These are phyloP conservation scores for Diaporthe velutina DNA, from an alignment of 2,329 filamentous ascomycete species.

Conservation along the genomic window DNA sequence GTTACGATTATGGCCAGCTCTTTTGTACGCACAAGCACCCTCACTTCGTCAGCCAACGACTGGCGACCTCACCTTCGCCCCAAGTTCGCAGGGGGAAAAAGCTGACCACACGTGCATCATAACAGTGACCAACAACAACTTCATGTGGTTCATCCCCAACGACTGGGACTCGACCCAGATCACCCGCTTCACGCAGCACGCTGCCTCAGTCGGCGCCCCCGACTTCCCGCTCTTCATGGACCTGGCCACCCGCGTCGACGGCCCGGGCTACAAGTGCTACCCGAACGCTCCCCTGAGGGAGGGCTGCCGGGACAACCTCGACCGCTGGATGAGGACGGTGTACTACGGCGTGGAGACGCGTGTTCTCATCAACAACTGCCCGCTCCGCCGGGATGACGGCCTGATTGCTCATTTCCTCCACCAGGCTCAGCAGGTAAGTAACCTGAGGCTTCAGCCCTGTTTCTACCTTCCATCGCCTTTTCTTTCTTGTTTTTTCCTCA, in stretches of 20 bases:
- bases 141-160: not conserved
- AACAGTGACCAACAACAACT: constrained; percentile 15
- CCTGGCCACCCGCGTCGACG: not conserved
- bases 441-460: too few species aligned
- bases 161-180: not conserved
- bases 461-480: too few species aligned
- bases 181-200: constrained; percentile 16
- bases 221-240: not conserved
- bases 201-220: constrained; percentile 1
- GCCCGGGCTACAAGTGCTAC: not conserved
- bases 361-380: not conserved
- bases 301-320: not conserved
- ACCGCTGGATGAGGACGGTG: constrained; percentile 3
- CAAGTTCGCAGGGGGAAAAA: not conserved
- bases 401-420: not conserved
- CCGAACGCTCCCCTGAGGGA: not conserved
- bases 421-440: not conserved
- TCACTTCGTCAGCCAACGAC: not conserved
- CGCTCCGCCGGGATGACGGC: not conserved
- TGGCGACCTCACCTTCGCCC: not conserved
- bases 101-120: not conserved
- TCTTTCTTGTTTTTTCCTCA: not conserved
- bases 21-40: not conserved
- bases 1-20: constrained; percentile 25
- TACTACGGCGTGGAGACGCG: constrained; percentile 11